phyloP scores from a whole-genome alignment of 768 basidiomycete genomes.

The Clitopilus hobsonii region DNA sequence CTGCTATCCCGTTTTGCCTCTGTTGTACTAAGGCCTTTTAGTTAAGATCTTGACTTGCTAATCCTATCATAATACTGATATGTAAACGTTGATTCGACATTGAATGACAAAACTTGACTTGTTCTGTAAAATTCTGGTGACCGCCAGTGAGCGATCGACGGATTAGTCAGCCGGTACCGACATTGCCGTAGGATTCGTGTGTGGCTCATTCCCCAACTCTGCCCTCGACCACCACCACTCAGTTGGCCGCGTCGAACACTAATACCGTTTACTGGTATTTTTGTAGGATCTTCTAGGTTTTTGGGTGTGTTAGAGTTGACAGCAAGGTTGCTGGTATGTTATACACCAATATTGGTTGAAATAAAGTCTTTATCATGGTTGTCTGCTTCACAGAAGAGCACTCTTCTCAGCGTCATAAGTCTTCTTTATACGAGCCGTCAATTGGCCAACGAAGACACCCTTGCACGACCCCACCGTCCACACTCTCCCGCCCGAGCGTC shows the following conservation, averaged over 20 bases:
- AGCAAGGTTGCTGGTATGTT: not conserved
- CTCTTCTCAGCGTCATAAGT: not conserved
- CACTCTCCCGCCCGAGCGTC: conserved; percentile 14
- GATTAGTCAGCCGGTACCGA: not conserved
- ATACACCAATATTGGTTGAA: not conserved
- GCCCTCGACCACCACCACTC: not conserved
- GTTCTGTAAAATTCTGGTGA: no score
- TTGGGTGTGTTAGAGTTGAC: not conserved
- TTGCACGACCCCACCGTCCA: not conserved
- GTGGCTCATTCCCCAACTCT: not conserved
- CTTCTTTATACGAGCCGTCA: not conserved
- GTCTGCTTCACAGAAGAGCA: not conserved
- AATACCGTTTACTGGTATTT: not conserved
- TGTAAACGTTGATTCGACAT: not conserved
- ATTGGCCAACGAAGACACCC: not conserved
- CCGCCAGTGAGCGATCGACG: not conserved
- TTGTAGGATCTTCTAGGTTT: not conserved
- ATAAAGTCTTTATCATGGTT: not conserved
- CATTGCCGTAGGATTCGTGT: not conserved
- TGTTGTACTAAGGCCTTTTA: conserved; percentile 5
- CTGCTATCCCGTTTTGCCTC: conserved; percentile 1
- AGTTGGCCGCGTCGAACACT: not conserved
- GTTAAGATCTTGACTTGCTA: not conserved
- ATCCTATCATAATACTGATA: not conserved
- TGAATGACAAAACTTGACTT: not conserved